A percentile compares a stretch with the other conserved stretches of the same genome.
Conservation (phyloP, 2,329 filamentous ascomycete genomes). For the Trichoderma sp. region DNA sequence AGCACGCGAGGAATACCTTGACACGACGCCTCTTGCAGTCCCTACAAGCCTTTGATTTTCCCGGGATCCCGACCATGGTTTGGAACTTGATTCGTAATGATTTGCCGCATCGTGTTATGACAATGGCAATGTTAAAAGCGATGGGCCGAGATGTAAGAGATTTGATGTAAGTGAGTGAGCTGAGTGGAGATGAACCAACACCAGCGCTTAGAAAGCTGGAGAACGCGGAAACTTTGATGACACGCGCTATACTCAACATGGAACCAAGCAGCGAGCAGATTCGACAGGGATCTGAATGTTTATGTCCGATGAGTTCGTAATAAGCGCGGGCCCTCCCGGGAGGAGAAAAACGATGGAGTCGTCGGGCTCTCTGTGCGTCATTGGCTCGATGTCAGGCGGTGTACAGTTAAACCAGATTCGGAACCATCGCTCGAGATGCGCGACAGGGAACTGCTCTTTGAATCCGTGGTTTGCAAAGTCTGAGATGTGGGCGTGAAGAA, state of each 20-base stretch:
- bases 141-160: neutral
- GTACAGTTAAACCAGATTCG: neutral
- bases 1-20: neutral
- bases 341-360: neutral
- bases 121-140: neutral
- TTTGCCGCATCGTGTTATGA: neutral
- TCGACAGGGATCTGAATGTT: neutral
- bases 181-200: neutral
- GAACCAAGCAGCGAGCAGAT: neutral
- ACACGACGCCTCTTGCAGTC: neutral
- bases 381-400: neutral
- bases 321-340: neutral
- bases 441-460: neutral
- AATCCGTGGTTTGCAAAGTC: neutral
- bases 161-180: neutral
- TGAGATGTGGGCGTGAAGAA: neutral
- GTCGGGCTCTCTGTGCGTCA: neutral
- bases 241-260: neutral
- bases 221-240: neutral
- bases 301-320: neutral
- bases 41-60: neutral
- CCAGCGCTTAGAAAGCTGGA: neutral
- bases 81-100: neutral
- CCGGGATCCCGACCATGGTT: neutral
- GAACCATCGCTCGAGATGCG: neutral